Evolutionary conservation across 305 asterid species (phyloP).

Genomic region (Fraxinus albicans): DNA sequence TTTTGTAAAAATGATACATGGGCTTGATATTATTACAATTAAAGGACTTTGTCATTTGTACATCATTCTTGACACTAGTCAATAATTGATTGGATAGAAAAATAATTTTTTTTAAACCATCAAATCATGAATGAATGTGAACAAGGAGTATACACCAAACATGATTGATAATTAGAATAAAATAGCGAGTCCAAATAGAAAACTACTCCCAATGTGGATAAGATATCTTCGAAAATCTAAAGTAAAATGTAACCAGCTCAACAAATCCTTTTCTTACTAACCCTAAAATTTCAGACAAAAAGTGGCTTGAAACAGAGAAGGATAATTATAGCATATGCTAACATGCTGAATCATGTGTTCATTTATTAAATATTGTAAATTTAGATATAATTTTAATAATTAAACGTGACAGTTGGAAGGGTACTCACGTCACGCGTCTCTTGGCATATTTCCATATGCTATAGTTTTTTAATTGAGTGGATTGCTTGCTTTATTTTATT

Average conservation of each 20-base stretch:
- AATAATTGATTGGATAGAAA: too few species aligned
- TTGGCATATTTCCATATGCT: not conserved
- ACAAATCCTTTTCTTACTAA: not conserved
- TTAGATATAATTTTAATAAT: not conserved
- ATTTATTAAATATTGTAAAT: not conserved
- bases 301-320: not conserved
- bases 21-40: not conserved
- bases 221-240: not conserved
- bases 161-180: too few species aligned
- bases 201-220: not conserved
- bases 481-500: too few species aligned
- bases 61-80: too few species aligned
- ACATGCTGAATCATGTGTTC: not conserved
- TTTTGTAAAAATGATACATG: too few species aligned
- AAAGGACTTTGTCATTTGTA: too few species aligned
- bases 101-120: too few species aligned
- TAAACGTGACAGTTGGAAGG: not conserved
- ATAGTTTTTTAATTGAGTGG: not conserved
- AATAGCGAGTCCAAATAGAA: not conserved
- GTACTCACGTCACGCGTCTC: not conserved
- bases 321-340: not conserved
- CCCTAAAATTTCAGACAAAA: not conserved
- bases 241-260: not conserved
- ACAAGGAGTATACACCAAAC: too few species aligned
- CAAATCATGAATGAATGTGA: too few species aligned